phyloP scores from a whole-genome alignment of 2,329 filamentous ascomycete species.

The Beauveria sp. region DNA sequence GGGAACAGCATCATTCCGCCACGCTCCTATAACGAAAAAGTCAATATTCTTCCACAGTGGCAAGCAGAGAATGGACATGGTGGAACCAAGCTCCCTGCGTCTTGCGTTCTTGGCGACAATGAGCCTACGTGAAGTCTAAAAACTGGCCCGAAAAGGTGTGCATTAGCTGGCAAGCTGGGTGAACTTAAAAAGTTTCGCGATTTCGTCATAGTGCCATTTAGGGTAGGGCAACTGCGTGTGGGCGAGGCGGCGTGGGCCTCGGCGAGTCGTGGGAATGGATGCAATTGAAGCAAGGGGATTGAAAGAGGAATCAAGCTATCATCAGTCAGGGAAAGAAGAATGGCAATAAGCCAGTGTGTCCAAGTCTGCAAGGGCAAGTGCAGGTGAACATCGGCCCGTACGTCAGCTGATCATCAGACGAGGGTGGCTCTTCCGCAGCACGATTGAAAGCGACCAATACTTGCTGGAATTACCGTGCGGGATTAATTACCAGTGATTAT shows the following conservation, averaged over 20 bases:
- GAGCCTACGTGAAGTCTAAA: background rate
- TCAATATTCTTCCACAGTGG: background rate
- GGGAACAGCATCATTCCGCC: no score
- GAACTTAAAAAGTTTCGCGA: background rate
- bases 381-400: no score
- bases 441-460: no score
- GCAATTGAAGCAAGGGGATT: background rate
- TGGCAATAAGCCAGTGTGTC: no score
- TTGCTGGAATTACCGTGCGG: no score
- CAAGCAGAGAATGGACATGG: background rate
- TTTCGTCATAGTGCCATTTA: background rate
- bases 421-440: no score
- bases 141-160: background rate
- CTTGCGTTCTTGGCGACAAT: background rate
- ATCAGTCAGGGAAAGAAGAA: background rate
- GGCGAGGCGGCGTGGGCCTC: background rate
- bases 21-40: no score
- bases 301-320: background rate
- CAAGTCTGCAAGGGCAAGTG: no score
- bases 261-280: background rate
- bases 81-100: background rate
- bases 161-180: background rate
- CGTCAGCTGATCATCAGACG: no score
- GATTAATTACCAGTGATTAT: no score
- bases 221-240: background rate